Base-by-base conservation (phyloP, 345 rosid genomes). In the Erucastrum elatum region DNA sequence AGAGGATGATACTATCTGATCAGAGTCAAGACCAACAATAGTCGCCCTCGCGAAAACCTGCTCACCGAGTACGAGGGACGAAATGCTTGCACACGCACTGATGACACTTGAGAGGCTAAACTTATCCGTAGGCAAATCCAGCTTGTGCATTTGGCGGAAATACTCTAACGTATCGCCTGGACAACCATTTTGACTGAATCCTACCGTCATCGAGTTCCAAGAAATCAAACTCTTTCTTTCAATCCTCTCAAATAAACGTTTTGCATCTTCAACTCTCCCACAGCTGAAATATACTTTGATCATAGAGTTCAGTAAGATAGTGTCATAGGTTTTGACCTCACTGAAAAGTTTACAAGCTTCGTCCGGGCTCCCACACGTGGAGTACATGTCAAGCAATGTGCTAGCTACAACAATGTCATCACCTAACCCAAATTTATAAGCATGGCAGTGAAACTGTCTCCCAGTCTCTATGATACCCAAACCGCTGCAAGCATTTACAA, bases 181-280 rank as follows among this genome's bases (percentile, higher is more conserved):
- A 80, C 83, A 87, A 74, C 96, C 90, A 66, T 94, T 94, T 83
- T 88, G 91, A 77, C 86, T 82, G 13, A 90, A 86, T 70, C 92
- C 98, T 53, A 82, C 86, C 1, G 87, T 83, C 88, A 92, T 92
- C 25, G 98, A 89, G 82, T 94, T 94, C 97, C 97, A 94, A 8
- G 98, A 92, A 71, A 92, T 85, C 86, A 90, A 82, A 76, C 88
- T 92, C 82, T 82, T 92, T 31, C 30, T 64, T 31, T 87, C 81
- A 72, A 89, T 90, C 26, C 77, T 86, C 55, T 77, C 75, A 68
- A 92, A 94, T 13, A 90, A 62, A 66, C 72, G 66, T 76, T 85
- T 89, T 39, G 98, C 96, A 63, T 89, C 94, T 44, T 88, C 90
- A 9, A 92, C 70, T 85, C 89, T 86, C 63, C 97, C 97, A 8